phyloP scores from a whole-genome alignment of 2,329 filamentous ascomycete species.

The Venturiaceae sp. region DNA sequence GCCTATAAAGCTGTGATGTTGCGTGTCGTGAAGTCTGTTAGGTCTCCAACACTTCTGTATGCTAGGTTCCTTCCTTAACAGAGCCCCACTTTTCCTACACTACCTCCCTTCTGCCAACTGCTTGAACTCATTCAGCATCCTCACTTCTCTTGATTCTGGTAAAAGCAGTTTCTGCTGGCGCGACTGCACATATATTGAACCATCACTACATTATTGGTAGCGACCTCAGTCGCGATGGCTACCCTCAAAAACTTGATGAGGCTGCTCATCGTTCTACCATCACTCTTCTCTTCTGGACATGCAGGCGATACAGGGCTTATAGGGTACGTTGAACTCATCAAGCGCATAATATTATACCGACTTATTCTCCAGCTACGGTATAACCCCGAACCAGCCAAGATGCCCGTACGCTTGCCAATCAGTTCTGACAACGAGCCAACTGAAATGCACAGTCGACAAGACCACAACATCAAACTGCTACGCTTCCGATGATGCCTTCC shows the following conservation, averaged over 20 bases:
- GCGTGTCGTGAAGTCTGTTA: no score
- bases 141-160: no score
- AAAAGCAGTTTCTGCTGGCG: no score
- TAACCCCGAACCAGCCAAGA: neutral
- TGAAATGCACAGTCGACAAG: neutral
- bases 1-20: no score
- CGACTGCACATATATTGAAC: no score
- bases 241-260: neutral
- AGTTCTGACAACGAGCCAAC: neutral
- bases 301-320: neutral
- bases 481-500: slow-evolving; percentile 13
- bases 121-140: no score
- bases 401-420: neutral
- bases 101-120: no score
- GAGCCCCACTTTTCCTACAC: no score
- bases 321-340: neutral
- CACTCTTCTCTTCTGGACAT: neutral
- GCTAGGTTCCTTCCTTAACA: no score
- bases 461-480: slow-evolving; percentile 10
- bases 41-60: no score
- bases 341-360: neutral
- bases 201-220: no score
- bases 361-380: neutral
- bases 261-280: neutral
- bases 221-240: no score